Conservation (phyloP, 1,139 yeast genomes). For the Saccharomyces hybrid region DNA sequence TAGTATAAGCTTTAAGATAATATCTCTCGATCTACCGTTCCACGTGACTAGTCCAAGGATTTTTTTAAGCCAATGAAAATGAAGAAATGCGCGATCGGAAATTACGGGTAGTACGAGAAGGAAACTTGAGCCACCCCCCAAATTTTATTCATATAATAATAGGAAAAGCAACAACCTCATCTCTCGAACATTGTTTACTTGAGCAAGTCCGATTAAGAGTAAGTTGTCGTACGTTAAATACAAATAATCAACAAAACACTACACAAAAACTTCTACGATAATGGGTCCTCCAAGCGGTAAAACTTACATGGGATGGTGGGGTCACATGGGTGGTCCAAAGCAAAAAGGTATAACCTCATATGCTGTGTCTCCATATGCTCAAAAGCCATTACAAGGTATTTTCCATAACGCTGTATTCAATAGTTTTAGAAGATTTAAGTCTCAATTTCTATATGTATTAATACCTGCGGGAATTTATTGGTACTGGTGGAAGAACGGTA, state of each 20-base stretch:
- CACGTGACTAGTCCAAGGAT: background rate
- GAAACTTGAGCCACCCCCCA: background rate
- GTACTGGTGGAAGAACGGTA: constrained; percentile 81
- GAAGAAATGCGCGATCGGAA: background rate
- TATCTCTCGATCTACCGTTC: background rate
- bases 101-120: background rate
- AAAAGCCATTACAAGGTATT: constrained; percentile 84
- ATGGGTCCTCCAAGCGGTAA: constrained; percentile 66
- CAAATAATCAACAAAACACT: background rate
- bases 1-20: background rate
- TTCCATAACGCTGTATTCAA: constrained; percentile 84
- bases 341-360: constrained; percentile 83
- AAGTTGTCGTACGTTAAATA: background rate
- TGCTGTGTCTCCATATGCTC: constrained; percentile 90
- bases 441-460: constrained; percentile 71
- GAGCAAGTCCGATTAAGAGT: background rate
- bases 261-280: background rate
- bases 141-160: background rate
- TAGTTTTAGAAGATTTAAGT: constrained; percentile 87
- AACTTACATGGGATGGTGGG: constrained; percentile 98
- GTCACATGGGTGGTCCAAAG: constrained; percentile 70
- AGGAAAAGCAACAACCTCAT: background rate
- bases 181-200: background rate
- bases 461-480: constrained; percentile 77
- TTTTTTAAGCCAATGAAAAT: background rate